These are phyloP conservation scores for Saccharomycopsis fibuligera DNA, from an alignment of 805 yeast species.

Conservation along the genomic window DNA sequence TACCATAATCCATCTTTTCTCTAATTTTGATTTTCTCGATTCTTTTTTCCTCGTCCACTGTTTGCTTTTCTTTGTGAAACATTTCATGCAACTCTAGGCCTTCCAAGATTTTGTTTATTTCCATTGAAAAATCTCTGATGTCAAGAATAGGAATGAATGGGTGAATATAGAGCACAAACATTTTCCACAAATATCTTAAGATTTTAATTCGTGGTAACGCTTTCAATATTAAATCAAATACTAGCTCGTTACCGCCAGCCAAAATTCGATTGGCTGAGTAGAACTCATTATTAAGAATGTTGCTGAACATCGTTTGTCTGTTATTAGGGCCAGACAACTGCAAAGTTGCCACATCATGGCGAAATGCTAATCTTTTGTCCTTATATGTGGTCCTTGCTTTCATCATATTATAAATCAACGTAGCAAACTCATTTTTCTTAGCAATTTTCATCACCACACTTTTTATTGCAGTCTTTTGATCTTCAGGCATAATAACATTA, in stretches of 20 bases:
- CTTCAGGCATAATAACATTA: not conserved
- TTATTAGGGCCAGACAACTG: not conserved
- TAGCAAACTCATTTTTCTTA: constrained; percentile 16
- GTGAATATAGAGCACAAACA: constrained; percentile 6
- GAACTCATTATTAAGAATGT: not conserved
- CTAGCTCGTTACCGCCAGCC: not conserved
- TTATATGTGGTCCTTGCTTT: not conserved
- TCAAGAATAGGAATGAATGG: constrained; percentile 18
- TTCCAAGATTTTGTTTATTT: constrained; percentile 3
- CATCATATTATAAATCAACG: constrained; percentile 9
- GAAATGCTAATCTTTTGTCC: constrained; percentile 6
- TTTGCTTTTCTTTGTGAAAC: not conserved
- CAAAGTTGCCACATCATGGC: constrained; percentile 12
- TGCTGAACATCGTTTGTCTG: not conserved
- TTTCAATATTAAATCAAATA: not conserved
- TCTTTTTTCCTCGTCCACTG: not conserved
- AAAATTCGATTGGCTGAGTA: not conserved
- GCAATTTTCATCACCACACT: not conserved
- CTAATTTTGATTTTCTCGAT: constrained; percentile 5
- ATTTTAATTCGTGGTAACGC: constrained; percentile 10
- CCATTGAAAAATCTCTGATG: not conserved
- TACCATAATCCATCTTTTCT: constrained; percentile 12
- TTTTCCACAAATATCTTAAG: constrained; percentile 13
- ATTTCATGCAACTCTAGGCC: constrained; percentile 6
- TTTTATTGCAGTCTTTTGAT: constrained; percentile 5